These are phyloP conservation scores for Pythium aquatile DNA, from an alignment of 352 stramenopile genomes.

Conservation along the genomic window DNA sequence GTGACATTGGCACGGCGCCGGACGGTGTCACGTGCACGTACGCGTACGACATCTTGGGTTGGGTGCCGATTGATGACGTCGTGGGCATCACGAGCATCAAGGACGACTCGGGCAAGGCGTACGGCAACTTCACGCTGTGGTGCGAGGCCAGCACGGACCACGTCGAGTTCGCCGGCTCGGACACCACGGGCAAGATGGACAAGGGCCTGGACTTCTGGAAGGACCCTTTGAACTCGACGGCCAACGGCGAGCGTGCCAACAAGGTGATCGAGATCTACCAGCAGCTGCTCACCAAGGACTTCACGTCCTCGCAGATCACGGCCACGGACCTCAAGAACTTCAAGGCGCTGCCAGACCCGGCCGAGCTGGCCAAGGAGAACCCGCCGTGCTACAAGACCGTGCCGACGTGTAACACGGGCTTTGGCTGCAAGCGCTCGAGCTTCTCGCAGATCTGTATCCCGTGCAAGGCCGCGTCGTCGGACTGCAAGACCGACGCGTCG, in stretches of 20 bases:
- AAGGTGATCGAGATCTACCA: constrained; percentile 55
- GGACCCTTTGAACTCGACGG: constrained; percentile 47
- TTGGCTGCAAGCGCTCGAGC: constrained; percentile 60
- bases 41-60: constrained; percentile 75
- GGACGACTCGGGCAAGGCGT: constrained; percentile 45
- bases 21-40: constrained; percentile 76
- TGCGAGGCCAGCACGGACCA: constrained; percentile 54
- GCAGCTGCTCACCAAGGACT: constrained; percentile 29
- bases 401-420: constrained; percentile 40
- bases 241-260: constrained; percentile 50
- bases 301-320: constrained; percentile 47
- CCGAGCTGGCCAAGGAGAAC: constrained; percentile 49
- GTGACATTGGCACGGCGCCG: constrained; percentile 47
- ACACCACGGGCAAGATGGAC: constrained; percentile 37
- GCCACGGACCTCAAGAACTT: constrained; percentile 36
- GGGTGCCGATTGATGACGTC: constrained; percentile 75
- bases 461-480: constrained; percentile 40
- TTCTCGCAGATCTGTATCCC: constrained; percentile 74
- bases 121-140: constrained; percentile 69
- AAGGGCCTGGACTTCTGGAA: constrained; percentile 63
- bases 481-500: constrained; percentile 37
- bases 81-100: constrained; percentile 71
- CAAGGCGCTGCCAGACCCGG: constrained; percentile 42
- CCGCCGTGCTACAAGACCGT: constrained; percentile 74
- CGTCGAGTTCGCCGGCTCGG: constrained; percentile 51